These are phyloP conservation scores for Cubamyces sp. DNA, from an alignment of 768 basidiomycete species.

Conservation along the genomic window DNA sequence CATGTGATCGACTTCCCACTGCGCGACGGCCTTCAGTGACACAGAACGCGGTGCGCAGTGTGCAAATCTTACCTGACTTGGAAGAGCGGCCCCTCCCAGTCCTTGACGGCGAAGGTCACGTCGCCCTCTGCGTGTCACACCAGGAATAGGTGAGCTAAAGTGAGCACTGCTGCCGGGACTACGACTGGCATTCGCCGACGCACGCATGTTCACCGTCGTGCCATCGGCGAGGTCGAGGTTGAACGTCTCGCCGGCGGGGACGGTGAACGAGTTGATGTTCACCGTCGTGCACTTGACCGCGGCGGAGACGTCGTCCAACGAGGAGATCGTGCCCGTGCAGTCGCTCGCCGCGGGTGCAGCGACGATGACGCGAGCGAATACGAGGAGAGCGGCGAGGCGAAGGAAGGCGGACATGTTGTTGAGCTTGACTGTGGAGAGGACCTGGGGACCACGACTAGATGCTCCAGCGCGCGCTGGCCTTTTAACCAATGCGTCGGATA, in stretches of 20 bases:
- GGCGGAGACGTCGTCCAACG: conserved; percentile 50
- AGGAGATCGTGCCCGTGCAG: conserved; percentile 59
- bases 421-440: neutral
- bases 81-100: conserved; percentile 60
- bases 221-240: conserved; percentile 49
- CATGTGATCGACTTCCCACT: conserved; percentile 56
- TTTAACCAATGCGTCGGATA: conserved; percentile 12
- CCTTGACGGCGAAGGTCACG: conserved; percentile 54
- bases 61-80: conserved; percentile 44
- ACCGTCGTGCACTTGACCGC: conserved; percentile 63
- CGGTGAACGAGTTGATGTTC: conserved; percentile 58
- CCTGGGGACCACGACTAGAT: conserved; percentile 2
- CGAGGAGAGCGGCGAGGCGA: conserved; percentile 20
- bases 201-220: conserved; percentile 63
- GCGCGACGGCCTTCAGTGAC: neutral
- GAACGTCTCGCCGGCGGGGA: conserved; percentile 56
- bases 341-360: conserved; percentile 13
- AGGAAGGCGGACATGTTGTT: conserved; percentile 20
- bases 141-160: conserved; percentile 18
- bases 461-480: neutral
- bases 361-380: conserved; percentile 7
- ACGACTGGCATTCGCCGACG: conserved; percentile 27
- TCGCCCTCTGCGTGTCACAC: conserved; percentile 50
- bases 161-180: conserved; percentile 11
- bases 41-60: neutral